Evolutionary conservation across 2,329 filamentous ascomycete species (phyloP), one percentile per base, ranked within the genome.

Genomic region (Neofusicoccum cordaticola): DNA sequence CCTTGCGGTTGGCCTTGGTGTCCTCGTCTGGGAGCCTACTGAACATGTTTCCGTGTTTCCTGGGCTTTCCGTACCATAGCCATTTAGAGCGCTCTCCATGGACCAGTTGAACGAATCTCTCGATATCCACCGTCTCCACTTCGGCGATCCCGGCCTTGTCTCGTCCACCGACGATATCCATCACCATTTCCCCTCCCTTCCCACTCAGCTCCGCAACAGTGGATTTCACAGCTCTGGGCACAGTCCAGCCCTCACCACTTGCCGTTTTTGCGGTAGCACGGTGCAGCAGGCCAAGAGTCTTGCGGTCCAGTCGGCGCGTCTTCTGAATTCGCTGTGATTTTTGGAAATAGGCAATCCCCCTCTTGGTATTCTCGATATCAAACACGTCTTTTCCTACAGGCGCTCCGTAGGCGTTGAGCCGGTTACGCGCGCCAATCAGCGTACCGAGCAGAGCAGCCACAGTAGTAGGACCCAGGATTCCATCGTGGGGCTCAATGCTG

Each of bases 191-290:
- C 53, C 93, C 93, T 62, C 94, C 90, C 75, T 97, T 97, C 13
- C 95, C 94, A 69, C 92, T 92, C 44, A 99, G 87, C 77, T 97
- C 95, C 17, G 91, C 93, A 52, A 98, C 91, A 0, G 94, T 97
- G 2, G 92, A 96, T 75, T 98, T 98, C 71, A 99, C 92, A 17
- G 94, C 93, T 72, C 92, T 90, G 58, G 93, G 91, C n/a, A 96
- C 91, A 15, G 90, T 90, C 92, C 94, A 97, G 2, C 90, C 90
- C 73, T 97, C 93, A 39, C 92, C 90, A 58, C 90, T 90, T 2
- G 93, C 93, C 37, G 92, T 93, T 75, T 97, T 98, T 44, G 92
- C 91, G 12, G 94, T 97, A n/a, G 84, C 86, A 53, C 86, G 87
- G 71, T 96, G 93, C 50, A 99, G 82, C 64, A 86, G 88, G 64